Conservation (phyloP, 129 eudicot species). For the Centella asiatica region DNA sequence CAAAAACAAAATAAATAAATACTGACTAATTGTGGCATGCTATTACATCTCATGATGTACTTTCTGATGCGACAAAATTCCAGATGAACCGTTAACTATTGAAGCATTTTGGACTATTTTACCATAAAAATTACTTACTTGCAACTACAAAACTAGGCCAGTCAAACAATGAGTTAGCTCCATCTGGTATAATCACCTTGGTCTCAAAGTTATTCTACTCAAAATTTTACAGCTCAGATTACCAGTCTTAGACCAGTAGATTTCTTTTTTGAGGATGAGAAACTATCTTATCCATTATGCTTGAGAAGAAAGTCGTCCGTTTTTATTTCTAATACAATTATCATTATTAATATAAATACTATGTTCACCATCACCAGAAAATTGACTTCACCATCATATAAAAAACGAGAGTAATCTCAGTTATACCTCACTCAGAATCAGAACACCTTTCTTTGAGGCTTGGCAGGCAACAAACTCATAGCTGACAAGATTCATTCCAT, state of each 20-base stretch:
- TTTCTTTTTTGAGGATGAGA: background rate
- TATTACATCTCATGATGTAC: background rate
- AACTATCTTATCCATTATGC: background rate
- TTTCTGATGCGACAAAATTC: background rate
- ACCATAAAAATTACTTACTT: too few species aligned
- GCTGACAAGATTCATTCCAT: constrained; percentile 94
- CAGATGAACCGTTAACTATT: too few species aligned
- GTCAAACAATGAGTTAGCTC: too few species aligned
- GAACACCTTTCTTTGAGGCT: constrained; percentile 75
- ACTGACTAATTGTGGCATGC: background rate
- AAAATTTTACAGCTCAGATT: too few species aligned
- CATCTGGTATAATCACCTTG: too few species aligned
- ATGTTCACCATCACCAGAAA: background rate
- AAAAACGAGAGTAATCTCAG: background rate
- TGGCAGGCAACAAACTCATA: constrained; percentile 92
- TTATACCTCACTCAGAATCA: constrained; percentile 86
- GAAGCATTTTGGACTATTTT: too few species aligned
- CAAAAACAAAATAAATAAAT: constrained; percentile 4
- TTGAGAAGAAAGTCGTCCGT: background rate
- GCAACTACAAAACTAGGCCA: too few species aligned
- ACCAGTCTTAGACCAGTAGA: too few species aligned
- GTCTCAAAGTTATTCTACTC: too few species aligned
- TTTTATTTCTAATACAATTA: background rate
- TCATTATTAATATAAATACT: background rate
- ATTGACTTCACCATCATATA: constrained; percentile 1